Percentiles rank a stretch among this genome's conserved stretches.
Evolutionary conservation across 192 early-diverging fungal genomes (phyloP).

Genomic region (Paraglomus brasilianum): DNA sequence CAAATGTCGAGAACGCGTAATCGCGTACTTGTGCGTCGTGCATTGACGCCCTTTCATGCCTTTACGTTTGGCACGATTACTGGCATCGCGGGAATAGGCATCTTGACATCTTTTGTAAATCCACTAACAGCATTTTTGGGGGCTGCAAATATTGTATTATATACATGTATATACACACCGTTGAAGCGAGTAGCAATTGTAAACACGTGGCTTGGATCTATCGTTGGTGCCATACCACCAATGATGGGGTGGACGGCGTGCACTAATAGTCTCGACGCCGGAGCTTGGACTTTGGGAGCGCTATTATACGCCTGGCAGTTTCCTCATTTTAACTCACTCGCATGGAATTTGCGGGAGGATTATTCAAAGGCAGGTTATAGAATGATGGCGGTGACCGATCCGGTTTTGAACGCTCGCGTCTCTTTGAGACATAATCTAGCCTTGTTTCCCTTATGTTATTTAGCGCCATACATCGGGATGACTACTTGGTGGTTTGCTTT

Average conservation of each 20-base stretch:
- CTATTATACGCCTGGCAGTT: conserved; percentile 98
- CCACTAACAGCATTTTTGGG: conserved; percentile 83
- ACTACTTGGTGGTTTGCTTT: conserved; percentile 76
- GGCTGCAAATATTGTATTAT: conserved; percentile 83
- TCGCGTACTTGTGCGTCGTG: conserved; percentile 79
- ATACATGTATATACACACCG: conserved; percentile 87
- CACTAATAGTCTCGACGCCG: conserved; percentile 69
- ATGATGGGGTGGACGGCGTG: conserved; percentile 97
- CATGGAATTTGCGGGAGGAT: conserved; percentile 88
- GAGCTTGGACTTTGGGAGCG: conserved; percentile 77
- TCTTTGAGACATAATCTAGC: conserved; percentile 75
- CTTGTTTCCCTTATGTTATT: conserved; percentile 69
- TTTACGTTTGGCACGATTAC: conserved; percentile 68
- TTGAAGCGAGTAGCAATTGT: conserved; percentile 89
- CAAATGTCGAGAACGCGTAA: conserved; percentile 95
- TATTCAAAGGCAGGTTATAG: conserved; percentile 97
- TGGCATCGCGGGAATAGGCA: conserved; percentile 62
- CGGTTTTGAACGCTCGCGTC: conserved; percentile 85
- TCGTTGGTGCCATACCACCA: conserved; percentile 97
- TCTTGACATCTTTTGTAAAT: conserved; percentile 79
- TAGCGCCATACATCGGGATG: conserved; percentile 66
- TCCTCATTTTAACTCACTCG: conserved; percentile 95
- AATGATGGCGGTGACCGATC: conserved; percentile 91
- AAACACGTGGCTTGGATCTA: conserved; percentile 95
- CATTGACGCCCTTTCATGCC: conserved; percentile 74